Evolutionary conservation across 106 monocot species (phyloP), one percentile per base, ranked within the genome.

Genomic region (Cymbidium sinense): DNA sequence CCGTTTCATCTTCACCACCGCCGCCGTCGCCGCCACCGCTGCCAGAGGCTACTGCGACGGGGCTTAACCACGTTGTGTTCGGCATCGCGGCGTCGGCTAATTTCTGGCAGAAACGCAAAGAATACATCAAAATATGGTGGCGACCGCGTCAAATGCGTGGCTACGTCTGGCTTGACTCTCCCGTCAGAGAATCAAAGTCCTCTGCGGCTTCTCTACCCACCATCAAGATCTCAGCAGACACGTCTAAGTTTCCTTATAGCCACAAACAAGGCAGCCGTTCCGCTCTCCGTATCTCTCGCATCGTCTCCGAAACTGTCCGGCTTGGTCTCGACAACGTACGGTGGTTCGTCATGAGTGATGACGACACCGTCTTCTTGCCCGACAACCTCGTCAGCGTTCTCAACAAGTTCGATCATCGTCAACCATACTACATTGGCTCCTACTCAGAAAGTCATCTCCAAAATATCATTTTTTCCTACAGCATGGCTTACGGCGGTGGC

Each of bases 401-500:
- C 64, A 44, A 44, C 79, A 51, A 74, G 28, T 85, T 84, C 84
- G 91, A 91, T 71, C 88, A 91, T 82, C 76, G 55, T 4, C 84
- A 91, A 78, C 84, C 83, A 11, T 89, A 84, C 80, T 88, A 91
- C 80, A 89, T 91, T 78, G 91, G 88, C 0, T 79, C 86, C 65
- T 13, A 73, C 19, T 88, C 91, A 19, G 88, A 93, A 73, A 86
- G 87, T 80, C 89, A 89, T 47, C 51, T 87, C 10, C 89, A 92
- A 75, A 87, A 89, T 79, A 89, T 89, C 81, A 80, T 75, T 55
- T 87, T 89, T 79, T 89, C 89, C 23, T 87, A 87, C 85, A 73
- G 28, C 61, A 93, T 89, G 92, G 92, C 89, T 27, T 93, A 87
- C 70, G 89, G 92, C 37, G 92, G 92, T 28, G 89, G 87, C 37